Evolutionary conservation across 306 rosid genomes (phyloP).

Genomic region (Castanea sativa): DNA sequence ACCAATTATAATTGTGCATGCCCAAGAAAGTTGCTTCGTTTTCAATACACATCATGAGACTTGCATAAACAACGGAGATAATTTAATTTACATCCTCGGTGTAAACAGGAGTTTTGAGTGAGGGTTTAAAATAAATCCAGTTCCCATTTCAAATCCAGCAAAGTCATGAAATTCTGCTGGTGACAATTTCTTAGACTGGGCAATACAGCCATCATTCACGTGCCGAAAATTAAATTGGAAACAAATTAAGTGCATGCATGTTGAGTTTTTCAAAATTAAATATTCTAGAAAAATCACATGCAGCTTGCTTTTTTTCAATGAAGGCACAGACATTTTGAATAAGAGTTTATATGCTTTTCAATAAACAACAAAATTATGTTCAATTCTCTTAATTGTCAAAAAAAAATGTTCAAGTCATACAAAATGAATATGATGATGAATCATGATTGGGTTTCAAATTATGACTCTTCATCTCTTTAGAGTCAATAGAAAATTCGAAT

Average conservation of each 20-base stretch:
- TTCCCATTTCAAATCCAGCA: neutral
- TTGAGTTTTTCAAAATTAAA: neutral
- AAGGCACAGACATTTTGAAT: neutral
- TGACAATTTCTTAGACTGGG: neutral
- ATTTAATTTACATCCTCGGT: neutral
- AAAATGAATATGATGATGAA: neutral
- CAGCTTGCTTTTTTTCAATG: neutral
- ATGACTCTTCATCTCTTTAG: neutral
- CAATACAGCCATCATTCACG: conserved; percentile 1
- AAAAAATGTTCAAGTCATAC: neutral
- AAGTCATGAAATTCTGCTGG: neutral
- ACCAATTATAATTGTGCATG: no score
- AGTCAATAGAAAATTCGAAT: neutral
- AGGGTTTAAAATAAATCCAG: neutral
- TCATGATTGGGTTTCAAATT: neutral
- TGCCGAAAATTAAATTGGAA: neutral
- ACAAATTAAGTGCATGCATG: no score
- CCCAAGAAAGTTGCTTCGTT: no score
- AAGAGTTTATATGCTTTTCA: neutral
- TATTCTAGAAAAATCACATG: neutral
- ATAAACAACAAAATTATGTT: neutral
- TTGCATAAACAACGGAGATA: no score
- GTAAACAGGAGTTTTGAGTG: neutral
- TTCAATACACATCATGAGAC: no score
- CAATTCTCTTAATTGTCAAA: neutral